Percentiles rank a stretch among this genome's conserved stretches.
Conservation (phyloP, 2,329 filamentous ascomycete species). For the Nemania bipapillata region DNA sequence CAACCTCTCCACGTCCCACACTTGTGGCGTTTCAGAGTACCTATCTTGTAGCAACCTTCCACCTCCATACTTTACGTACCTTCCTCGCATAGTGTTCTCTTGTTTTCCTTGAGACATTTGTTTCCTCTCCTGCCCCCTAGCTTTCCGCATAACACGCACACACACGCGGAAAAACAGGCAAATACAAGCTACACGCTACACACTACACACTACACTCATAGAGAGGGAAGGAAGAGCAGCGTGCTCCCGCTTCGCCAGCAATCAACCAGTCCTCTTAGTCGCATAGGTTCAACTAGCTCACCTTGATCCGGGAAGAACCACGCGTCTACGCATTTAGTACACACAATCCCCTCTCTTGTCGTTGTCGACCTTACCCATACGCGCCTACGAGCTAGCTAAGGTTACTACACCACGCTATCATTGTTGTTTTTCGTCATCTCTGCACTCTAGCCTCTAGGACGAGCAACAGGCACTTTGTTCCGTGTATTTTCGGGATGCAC, state of each 20-base stretch:
- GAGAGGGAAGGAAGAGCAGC: neutral
- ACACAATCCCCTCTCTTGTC: constrained; percentile 23
- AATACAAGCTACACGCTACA: neutral
- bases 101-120: constrained; percentile 24
- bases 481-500: constrained; percentile 40
- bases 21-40: neutral
- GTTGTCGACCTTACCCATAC: neutral
- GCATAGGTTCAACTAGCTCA: constrained; percentile 10
- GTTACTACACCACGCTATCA: neutral
- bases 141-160: constrained; percentile 13
- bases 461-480: constrained; percentile 10
- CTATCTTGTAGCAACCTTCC: neutral
- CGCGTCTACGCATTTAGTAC: constrained; percentile 17
- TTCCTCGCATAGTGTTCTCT: neutral
- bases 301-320: neutral
- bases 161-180: constrained; percentile 20
- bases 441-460: constrained; percentile 12
- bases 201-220: constrained; percentile 14
- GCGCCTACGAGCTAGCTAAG: neutral
- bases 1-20: neutral
- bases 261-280: constrained; percentile 21
- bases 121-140: constrained; percentile 4
- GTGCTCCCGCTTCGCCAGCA: neutral
- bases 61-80: neutral
- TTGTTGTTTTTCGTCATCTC: constrained; percentile 10